Evolutionary conservation across 352 stramenopile species (phyloP).

Genomic region (Phytophthora parvispora): DNA sequence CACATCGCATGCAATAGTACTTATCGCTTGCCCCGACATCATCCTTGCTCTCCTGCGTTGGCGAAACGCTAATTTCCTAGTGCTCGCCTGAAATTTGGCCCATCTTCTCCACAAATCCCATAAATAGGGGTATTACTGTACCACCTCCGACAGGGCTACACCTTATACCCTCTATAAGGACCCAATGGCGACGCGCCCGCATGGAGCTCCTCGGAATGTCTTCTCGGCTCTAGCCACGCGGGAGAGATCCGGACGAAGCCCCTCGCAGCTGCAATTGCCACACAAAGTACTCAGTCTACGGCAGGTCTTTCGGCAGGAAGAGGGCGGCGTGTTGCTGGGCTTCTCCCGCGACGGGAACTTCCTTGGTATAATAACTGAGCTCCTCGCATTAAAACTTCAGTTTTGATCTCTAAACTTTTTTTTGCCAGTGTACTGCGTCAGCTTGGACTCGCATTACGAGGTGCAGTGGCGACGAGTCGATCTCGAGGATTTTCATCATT

Average conservation of each 20-base stretch:
- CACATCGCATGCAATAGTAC: background rate
- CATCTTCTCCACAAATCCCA: no score
- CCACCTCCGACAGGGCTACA: background rate
- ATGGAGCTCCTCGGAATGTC: background rate
- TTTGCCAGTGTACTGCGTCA: conserved; percentile 60
- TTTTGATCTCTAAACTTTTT: background rate
- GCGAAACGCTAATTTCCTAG: no score
- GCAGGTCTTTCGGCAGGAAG: conserved; percentile 53
- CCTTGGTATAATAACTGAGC: conserved; percentile 50
- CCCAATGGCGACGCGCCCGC: background rate
- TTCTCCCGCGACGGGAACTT: conserved; percentile 79
- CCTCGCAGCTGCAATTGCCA: conserved; percentile 1
- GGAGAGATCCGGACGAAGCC: conserved; percentile 9
- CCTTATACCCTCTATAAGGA: conserved; percentile 1
- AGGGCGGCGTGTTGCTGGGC: conserved; percentile 63
- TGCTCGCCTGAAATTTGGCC: no score
- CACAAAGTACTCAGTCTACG: conserved; percentile 21
- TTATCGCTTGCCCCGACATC: no score
- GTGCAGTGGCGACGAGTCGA: conserved; percentile 62
- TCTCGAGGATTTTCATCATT: conserved; percentile 18
- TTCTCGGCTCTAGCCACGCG: conserved; percentile 16
- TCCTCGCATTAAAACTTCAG: background rate
- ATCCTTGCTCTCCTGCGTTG: no score
- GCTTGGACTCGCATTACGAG: conserved; percentile 42
- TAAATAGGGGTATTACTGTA: background rate